Evolutionary conservation across 2,329 filamentous ascomycete genomes (phyloP), one percentile per base, ranked within the genome.

Genomic region (Alternaria sp.): DNA sequence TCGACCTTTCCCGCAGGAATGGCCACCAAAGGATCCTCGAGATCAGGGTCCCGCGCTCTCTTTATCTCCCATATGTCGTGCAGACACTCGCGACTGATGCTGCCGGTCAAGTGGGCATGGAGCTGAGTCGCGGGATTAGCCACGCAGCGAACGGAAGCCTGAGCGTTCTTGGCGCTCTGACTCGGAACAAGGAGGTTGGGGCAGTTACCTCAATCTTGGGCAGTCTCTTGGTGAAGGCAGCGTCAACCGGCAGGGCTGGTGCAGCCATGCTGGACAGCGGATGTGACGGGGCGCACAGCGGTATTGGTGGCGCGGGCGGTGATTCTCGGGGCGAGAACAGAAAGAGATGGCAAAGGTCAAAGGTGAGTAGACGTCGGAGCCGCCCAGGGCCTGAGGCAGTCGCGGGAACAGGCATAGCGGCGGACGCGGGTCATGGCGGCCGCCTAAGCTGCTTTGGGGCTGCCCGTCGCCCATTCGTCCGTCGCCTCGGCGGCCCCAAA

Each of bases 61-160:
- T 88, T 90, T 54, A 76, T 75, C 46, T 79, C 67, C 90, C 91
- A 95, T 72, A 94, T 87, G 36, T 91, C 84, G 71, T 92, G 90
- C 2, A 95, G 85, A 60, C 86, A 88, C 68, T 86, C 79, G 31
- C 89, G 86, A 71, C 86, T 89, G 74, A 95, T 91, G 75, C 89
- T 92, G 52, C 91, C 91, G 39, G 87, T 91, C 42, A 95, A 83
- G 77, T 95, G 91, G 61, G 91, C 91, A 70, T 95, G 91, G 52
- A 94, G 84, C 88, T 93, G 67, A 66, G 61, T 68, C 41, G 65
- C 40, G 52, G 56, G 50, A 57, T 70, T 69, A 71, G 72, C 68
- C 62, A 57, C 55, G 66, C 68, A 67, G 65, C 63, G 62, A 65
- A 68, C 64, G 62, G 66, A 67, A 58, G 72, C 53, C 70, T 65